Evolutionary conservation across 805 yeast species (phyloP).

Genomic region (Myxozyma neglecta): DNA sequence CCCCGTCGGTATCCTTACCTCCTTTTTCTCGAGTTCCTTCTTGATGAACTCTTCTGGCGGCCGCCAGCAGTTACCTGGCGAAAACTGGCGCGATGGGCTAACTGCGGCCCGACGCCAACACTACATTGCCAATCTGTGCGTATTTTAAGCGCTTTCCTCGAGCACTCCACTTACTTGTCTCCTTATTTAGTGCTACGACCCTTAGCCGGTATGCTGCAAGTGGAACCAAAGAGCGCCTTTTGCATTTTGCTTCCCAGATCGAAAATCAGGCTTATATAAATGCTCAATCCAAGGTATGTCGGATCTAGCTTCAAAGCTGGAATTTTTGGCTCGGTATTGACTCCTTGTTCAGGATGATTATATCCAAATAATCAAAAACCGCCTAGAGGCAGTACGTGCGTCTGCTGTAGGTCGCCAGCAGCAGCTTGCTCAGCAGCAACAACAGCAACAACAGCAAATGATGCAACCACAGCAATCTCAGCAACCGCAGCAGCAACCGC

Average conservation of each 20-base stretch:
- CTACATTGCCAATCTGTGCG: conserved; percentile 20
- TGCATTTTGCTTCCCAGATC: conserved; percentile 19
- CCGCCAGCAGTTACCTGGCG: conserved; percentile 15
- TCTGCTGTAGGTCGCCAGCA: conserved; percentile 9
- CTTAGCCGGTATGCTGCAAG: conserved; percentile 21
- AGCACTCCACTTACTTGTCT: not conserved
- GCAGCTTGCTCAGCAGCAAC: conserved; percentile 20
- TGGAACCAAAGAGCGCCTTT: conserved; percentile 24
- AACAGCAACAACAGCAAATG: not conserved
- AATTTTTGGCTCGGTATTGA: not conserved
- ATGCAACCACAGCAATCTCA: conserved; percentile 10
- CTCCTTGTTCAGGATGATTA: conserved; percentile 25
- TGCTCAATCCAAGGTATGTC: conserved; percentile 23
- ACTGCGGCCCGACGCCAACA: conserved; percentile 17
- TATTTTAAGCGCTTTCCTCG: not conserved
- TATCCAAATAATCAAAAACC: conserved; percentile 10
- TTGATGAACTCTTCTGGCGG: not conserved
- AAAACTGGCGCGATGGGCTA: conserved; percentile 23
- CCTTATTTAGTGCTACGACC: conserved; percentile 8
- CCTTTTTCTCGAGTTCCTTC: too few species aligned
- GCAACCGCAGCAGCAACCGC: conserved; percentile 8
- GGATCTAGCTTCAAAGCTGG: not conserved
- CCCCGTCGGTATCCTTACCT: too few species aligned
- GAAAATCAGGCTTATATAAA: conserved; percentile 28
- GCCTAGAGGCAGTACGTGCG: conserved; percentile 27